A percentile compares a stretch with the other conserved stretches of the same genome.
Evolutionary conservation across 1,139 yeast species (phyloP).

Genomic region (Eremothecium sinecaudum): DNA sequence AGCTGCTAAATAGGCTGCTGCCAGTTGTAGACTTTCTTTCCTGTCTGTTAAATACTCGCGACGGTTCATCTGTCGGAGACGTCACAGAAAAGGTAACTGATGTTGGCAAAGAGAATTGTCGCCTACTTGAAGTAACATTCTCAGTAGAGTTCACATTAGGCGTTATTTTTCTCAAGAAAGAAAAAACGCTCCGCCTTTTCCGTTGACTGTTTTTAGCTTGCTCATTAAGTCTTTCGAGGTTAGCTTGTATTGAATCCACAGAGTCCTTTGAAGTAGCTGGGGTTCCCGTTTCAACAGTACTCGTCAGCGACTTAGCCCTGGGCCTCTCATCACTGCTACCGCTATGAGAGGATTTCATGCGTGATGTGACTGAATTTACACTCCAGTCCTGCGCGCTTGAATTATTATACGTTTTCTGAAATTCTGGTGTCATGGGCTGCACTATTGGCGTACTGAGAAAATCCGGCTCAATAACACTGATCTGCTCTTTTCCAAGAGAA

Average conservation of each 20-base stretch:
- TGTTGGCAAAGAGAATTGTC: conserved; percentile 9
- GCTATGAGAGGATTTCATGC: neutral
- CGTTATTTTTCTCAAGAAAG: conserved; percentile 29
- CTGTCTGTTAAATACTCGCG: too few relatives aligned
- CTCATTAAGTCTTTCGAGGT: too few relatives aligned
- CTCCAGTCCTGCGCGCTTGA: neutral
- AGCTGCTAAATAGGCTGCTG: conserved; percentile 19
- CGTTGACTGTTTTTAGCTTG: neutral
- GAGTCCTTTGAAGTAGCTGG: neutral
- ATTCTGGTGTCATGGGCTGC: neutral
- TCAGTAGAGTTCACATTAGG: conserved; percentile 10
- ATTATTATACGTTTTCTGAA: too few relatives aligned
- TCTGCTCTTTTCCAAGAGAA: too few relatives aligned
- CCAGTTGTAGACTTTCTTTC: conserved; percentile 25
- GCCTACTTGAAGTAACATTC: conserved; percentile 1
- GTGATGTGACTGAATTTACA: neutral
- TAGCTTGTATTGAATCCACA: too few relatives aligned
- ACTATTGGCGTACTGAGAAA: conserved; percentile 6
- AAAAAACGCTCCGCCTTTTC: conserved; percentile 30
- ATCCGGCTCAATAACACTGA: conserved; percentile 1
- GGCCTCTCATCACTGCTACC: neutral
- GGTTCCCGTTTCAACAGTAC: neutral
- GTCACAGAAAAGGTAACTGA: conserved; percentile 15
- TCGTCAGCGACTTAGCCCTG: neutral
- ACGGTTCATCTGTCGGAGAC: too few relatives aligned